Evolutionary conservation across 495 filamentous ascomycete genomes (phyloP), one percentile per base, ranked within the genome.

Genomic region (Trichoderma asperelloides): DNA sequence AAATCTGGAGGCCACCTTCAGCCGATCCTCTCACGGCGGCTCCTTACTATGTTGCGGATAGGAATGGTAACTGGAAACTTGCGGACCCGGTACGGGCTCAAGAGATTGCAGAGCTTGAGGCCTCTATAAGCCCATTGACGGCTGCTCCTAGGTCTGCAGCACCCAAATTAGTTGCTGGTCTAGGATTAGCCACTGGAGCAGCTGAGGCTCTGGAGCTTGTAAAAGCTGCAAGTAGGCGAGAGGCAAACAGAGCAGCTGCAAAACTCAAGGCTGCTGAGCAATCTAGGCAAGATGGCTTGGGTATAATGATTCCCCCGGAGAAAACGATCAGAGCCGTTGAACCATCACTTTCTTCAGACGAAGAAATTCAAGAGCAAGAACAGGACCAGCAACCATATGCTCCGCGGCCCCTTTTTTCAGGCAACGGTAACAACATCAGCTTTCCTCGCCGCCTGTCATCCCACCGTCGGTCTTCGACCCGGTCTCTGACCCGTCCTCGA

Each of bases 61-160:
- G 73, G 67, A 73, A 71, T 40, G 78, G 78, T 0, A 81, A 81
- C 68, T 82, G 80, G 81, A 74, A 80, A 15, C 70, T 80, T 5
- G 74, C 76, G 23, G 71, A 72, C 7, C 27, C 66, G 16, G 49
- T 66, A 18, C 55, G 55, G 13, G 55, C 55, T 18, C 73, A 73
- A 55, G 68, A 57, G 9, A 68, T 70, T 28, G 63, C 63, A 64
- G 37, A 64, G 63, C 37, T 40, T n/a, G 37, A 64, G 63, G 63
- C 63, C 3, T 64, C 63, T 21, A 64, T 60, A 6, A 60, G 55
- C 16, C 55, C 55, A 16, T 30, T 60, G 25, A 60, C 55, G 9
- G 55, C 55, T 25, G 55, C 55, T 3, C 55, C 55, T 25, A 60
- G 16, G 2, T 60, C 55, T 30, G 55, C 55, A 13, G 55, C 55